Evolutionary conservation across 257 asterid genomes (phyloP).

Genomic region (Solanum acaule): DNA sequence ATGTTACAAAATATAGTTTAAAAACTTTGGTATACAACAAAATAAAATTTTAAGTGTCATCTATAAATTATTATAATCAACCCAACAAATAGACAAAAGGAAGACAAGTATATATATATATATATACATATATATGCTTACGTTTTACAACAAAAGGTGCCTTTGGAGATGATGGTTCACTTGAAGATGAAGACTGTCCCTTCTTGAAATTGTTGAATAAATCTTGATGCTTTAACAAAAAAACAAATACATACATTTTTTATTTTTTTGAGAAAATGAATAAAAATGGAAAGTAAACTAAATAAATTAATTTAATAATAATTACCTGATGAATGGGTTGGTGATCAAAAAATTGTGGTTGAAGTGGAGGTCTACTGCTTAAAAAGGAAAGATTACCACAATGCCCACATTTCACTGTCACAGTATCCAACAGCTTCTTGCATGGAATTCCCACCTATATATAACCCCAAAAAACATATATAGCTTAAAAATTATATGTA

Average conservation of each 20-base stretch:
- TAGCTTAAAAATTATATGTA: not conserved
- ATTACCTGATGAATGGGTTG: slow-evolving; percentile 35
- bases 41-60: not conserved
- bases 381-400: slow-evolving; percentile 93
- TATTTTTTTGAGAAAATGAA: not conserved
- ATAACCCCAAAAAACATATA: not conserved
- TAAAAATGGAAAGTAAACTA: not conserved
- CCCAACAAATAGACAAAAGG: not conserved
- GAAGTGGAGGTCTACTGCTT: slow-evolving; percentile 62
- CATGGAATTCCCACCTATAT: slow-evolving; percentile 83
- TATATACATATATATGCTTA: slow-evolving; percentile 4
- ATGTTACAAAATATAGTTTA: not conserved
- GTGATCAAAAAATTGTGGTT: slow-evolving; percentile 56
- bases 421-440: slow-evolving; percentile 84
- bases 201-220: slow-evolving; percentile 61
- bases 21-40: not conserved
- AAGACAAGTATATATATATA: not conserved
- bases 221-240: slow-evolving; percentile 13
- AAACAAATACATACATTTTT: not conserved
- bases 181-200: slow-evolving; percentile 52
- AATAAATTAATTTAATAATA: not conserved
- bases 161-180: slow-evolving; percentile 63
- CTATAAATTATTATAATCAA: not conserved
- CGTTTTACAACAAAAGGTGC: slow-evolving; percentile 96
- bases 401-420: slow-evolving; percentile 98